A percentile compares a stretch with the other conserved stretches of the same genome.
phyloP scores from a whole-genome alignment of 768 basidiomycete genomes.

The Hericium erinaceus region DNA sequence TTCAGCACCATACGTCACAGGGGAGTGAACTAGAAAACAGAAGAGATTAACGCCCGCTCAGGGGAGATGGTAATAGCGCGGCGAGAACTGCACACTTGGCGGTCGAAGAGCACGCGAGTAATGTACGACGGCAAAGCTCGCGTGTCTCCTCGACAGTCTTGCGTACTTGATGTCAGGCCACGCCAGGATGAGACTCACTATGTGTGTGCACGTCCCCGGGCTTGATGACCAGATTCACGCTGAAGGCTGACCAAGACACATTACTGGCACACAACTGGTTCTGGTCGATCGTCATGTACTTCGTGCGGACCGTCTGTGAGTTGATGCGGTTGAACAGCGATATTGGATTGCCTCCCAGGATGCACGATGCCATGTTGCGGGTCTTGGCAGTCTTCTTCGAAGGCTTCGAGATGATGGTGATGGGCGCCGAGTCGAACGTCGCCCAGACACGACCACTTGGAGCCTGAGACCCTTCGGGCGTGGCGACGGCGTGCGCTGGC shows the following conservation, averaged over 20 bases:
- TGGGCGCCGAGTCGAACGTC: slow-evolving; percentile 83
- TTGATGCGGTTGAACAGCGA: slow-evolving; percentile 95
- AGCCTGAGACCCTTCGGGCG: slow-evolving; percentile 27
- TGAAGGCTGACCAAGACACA: slow-evolving; percentile 89
- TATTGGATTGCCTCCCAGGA: slow-evolving; percentile 81
- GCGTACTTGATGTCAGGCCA: background rate
- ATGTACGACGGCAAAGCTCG: background rate
- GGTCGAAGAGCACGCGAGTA: background rate
- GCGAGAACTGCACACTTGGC: slow-evolving; percentile 3
- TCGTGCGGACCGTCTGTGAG: slow-evolving; percentile 92
- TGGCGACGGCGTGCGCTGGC: slow-evolving; percentile 35
- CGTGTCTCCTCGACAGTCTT: background rate
- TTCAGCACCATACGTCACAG: slow-evolving; percentile 87
- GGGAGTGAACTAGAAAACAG: slow-evolving; percentile 46
- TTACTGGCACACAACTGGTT: slow-evolving; percentile 83
- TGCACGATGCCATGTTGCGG: slow-evolving; percentile 84
- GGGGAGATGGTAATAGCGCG: background rate
- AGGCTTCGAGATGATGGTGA: slow-evolving; percentile 94
- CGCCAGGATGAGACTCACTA: slow-evolving; percentile 52
- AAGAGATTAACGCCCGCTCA: background rate
- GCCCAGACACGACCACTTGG: slow-evolving; percentile 72
- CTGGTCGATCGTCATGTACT: slow-evolving; percentile 92
- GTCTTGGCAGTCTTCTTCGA: slow-evolving; percentile 97
- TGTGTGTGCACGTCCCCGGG: slow-evolving; percentile 54
- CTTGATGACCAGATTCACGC: slow-evolving; percentile 79